Conservation (phyloP, 2,329 filamentous ascomycete species). For the Sclerotinia trifoliorum region DNA sequence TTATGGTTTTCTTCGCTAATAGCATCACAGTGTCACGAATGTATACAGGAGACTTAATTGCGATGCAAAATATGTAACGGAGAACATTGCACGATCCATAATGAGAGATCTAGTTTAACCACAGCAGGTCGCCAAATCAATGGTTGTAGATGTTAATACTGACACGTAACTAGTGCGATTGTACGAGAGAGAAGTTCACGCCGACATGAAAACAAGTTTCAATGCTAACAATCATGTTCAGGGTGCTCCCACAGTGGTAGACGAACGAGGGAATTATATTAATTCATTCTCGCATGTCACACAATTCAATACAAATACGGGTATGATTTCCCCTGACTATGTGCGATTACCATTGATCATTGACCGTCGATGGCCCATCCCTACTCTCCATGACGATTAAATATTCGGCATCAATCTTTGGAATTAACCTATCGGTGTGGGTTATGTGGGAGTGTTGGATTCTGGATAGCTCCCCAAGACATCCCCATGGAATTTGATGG, state of each 20-base stretch:
- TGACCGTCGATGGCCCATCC: not conserved
- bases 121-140: constrained; percentile 37
- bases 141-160: constrained; percentile 37
- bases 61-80: constrained; percentile 71
- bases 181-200: constrained; percentile 31
- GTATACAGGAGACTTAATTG: constrained; percentile 69
- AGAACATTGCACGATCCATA: constrained; percentile 81
- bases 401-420: not conserved
- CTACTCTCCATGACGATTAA: not conserved
- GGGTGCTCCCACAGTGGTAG: constrained; percentile 31
- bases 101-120: constrained; percentile 73
- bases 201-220: constrained; percentile 6
- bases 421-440: not conserved
- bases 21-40: constrained; percentile 64
- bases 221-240: constrained; percentile 11
- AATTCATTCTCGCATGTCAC: constrained; percentile 8
- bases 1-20: constrained; percentile 20
- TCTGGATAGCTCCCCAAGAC: not conserved
- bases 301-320: constrained; percentile 3
- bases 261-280: constrained; percentile 36
- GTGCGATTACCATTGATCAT: not conserved
- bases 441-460: not conserved
- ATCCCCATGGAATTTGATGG: not conserved
- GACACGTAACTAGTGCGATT: constrained; percentile 38
- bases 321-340: constrained; percentile 2